phyloP scores from a whole-genome alignment of 176 grass and related monocot genomes.

The Zea luxurians region DNA sequence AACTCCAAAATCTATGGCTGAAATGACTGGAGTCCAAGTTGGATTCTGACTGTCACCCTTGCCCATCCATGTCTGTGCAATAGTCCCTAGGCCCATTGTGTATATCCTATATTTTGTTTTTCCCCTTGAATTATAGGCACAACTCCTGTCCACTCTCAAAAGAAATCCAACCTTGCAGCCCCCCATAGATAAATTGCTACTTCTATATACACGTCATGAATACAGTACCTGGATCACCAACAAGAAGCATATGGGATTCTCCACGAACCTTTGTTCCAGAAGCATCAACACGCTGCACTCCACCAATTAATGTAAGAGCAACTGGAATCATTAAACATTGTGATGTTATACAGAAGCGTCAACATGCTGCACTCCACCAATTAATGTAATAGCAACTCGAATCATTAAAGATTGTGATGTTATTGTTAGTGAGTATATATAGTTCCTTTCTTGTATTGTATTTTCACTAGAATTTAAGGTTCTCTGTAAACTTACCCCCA shows the following conservation, averaged over 20 bases:
- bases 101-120: not conserved
- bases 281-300: slow-evolving; percentile 84
- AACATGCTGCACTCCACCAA: slow-evolving; percentile 91
- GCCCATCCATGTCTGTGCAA: not conserved
- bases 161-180: not conserved
- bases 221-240: slow-evolving; percentile 90
- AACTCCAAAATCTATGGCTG: not conserved
- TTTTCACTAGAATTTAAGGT: too few relatives aligned
- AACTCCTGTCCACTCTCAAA: not conserved
- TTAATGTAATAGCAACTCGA: slow-evolving; percentile 93
- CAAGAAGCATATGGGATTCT: slow-evolving; percentile 98
- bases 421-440: not conserved
- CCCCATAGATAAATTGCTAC: not conserved
- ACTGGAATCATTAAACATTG: slow-evolving; percentile 52
- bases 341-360: slow-evolving; percentile 54
- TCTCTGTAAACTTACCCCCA: too few relatives aligned
- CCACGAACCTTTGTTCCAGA: slow-evolving; percentile 93
- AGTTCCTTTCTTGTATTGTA: too few relatives aligned
- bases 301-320: slow-evolving; percentile 91
- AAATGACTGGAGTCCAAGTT: not conserved
- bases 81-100: not conserved
- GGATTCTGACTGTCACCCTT: not conserved
- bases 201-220: not conserved
- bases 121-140: not conserved
- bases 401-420: slow-evolving; percentile 20